A percentile compares a stretch with the other conserved stretches of the same genome.
These are phyloP conservation scores for Kalmanozyma brasiliensis DNA, from an alignment of 1,284 basidiomycete genomes.

Conservation along the genomic window DNA sequence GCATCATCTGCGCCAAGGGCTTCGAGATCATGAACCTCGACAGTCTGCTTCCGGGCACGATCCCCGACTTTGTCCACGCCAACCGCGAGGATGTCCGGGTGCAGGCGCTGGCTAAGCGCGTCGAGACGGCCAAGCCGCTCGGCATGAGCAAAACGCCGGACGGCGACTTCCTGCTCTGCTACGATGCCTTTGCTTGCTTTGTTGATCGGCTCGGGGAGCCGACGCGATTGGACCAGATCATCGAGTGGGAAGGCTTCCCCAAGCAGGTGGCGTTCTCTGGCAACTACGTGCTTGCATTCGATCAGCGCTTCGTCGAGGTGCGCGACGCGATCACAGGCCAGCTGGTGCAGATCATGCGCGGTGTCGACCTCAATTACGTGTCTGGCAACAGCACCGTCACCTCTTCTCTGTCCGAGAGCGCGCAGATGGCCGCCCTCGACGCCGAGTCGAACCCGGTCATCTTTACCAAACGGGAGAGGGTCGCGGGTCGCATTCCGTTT, in stretches of 20 bases:
- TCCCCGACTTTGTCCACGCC: conserved; percentile 74
- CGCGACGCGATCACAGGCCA: conserved; percentile 85
- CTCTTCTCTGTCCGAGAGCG: conserved; percentile 30
- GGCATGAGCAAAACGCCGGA: conserved; percentile 85
- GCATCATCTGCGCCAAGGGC: conserved; percentile 89
- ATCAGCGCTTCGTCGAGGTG: conserved; percentile 90
- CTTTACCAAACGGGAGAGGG: conserved; percentile 38
- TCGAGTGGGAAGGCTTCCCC: conserved; percentile 91
- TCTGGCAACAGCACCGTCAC: conserved; percentile 68
- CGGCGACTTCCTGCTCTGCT: conserved; percentile 90
- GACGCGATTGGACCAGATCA: conserved; percentile 75
- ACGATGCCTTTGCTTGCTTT: conserved; percentile 89
- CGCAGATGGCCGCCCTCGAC: conserved; percentile 36
- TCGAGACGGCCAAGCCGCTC: conserved; percentile 80
- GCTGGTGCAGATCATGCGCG: conserved; percentile 87
- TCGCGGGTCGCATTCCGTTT: conserved; percentile 34
- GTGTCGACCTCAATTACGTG: conserved; percentile 82
- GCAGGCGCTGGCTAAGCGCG: conserved; percentile 79
- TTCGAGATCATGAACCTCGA: conserved; percentile 90
- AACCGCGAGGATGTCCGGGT: conserved; percentile 77
- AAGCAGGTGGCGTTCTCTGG: conserved; percentile 80
- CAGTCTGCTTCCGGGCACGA: conserved; percentile 83
- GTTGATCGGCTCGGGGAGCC: conserved; percentile 59
- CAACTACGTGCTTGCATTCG: conserved; percentile 89
- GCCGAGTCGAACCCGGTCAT: conserved; percentile 51